Conservation (phyloP, 2,329 filamentous ascomycete genomes). For the Penicillium sp. region DNA sequence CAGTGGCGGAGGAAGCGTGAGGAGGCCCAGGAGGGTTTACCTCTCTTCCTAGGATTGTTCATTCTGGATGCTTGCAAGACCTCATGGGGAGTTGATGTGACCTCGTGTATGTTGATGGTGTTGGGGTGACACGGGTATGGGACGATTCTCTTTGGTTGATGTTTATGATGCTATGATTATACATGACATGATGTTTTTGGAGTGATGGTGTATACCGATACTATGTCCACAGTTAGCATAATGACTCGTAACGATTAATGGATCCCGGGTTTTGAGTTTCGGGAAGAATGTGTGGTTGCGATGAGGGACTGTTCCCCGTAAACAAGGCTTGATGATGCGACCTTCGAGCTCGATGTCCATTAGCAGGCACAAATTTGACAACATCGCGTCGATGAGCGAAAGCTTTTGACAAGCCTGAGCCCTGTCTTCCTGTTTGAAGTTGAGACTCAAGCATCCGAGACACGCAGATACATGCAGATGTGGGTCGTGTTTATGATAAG, state of each 20-base stretch:
- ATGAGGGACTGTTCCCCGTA: background rate
- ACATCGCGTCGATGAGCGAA: background rate
- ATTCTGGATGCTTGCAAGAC: background rate
- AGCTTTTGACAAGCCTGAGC: background rate
- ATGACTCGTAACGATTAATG: background rate
- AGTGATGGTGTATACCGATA: background rate
- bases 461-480: conserved; percentile 9
- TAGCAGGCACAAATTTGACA: background rate
- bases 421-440: background rate
- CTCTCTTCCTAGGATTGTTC: conserved; percentile 26
- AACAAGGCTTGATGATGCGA: background rate
- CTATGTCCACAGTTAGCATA: background rate
- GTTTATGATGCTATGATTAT: background rate
- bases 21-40: conserved; percentile 45
- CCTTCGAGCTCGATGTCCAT: background rate
- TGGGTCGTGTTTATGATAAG: background rate
- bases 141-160: background rate
- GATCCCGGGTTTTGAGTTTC: background rate
- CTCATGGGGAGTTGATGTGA: background rate
- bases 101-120: background rate
- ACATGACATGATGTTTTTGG: background rate
- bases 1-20: conserved; percentile 27
- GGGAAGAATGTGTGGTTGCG: background rate
- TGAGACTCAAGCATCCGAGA: background rate
- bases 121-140: background rate